Evolutionary conservation across 1,284 basidiomycete species (phyloP).

Genomic region (Apiotrichum mycotoxinovorans): DNA sequence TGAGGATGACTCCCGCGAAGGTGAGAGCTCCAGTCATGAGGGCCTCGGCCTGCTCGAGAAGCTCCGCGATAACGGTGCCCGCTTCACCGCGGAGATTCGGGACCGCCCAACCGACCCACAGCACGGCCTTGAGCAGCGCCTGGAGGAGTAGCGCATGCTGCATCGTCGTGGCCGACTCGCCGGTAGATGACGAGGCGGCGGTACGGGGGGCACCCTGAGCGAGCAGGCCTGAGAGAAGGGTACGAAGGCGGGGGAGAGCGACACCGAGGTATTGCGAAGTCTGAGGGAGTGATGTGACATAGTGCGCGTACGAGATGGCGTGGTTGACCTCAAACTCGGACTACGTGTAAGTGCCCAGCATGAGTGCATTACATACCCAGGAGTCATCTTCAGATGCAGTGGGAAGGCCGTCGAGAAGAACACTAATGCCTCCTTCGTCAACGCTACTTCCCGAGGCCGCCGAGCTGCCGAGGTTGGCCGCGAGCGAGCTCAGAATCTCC

Average conservation of each 20-base stretch:
- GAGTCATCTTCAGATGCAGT: constrained; percentile 22
- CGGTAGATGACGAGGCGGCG: constrained; percentile 4
- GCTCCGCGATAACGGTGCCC: constrained; percentile 21
- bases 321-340: constrained; percentile 45
- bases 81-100: constrained; percentile 19
- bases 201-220: constrained; percentile 17
- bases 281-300: constrained; percentile 31
- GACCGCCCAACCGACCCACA: constrained; percentile 38
- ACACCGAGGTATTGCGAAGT: constrained; percentile 15
- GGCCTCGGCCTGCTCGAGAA: constrained; percentile 24
- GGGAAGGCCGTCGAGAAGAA: constrained; percentile 28
- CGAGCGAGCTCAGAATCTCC: constrained; percentile 43
- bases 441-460: not conserved
- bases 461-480: constrained; percentile 15
- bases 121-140: constrained; percentile 32
- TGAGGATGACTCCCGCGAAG: constrained; percentile 34
- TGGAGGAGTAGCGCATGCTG: constrained; percentile 34
- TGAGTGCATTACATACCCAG: constrained; percentile 23
- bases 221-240: constrained; percentile 31
- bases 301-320: constrained; percentile 46
- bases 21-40: constrained; percentile 22
- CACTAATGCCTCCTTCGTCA: constrained; percentile 12
- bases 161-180: constrained; percentile 17
- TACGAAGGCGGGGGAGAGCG: constrained; percentile 27
- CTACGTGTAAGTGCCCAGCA: constrained; percentile 17